Percentiles rank a stretch among this genome's conserved stretches.
phyloP scores from a whole-genome alignment of 129 eudicot species.

The Helianthus annuus region DNA sequence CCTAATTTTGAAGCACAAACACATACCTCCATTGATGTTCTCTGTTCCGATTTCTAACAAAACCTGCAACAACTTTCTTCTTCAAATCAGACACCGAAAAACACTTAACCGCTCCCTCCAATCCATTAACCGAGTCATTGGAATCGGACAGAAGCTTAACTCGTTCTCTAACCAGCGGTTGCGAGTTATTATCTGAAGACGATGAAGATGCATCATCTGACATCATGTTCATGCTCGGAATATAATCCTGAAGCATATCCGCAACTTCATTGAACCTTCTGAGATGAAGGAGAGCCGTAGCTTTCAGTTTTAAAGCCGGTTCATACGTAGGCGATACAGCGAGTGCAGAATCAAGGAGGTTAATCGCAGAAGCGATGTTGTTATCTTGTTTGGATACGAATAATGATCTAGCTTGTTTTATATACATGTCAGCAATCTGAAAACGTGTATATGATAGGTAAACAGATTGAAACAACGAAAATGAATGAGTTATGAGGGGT shows the following conservation, averaged over 20 bases:
- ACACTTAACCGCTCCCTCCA: constrained; percentile 55
- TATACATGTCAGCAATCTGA: constrained; percentile 72
- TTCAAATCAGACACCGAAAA: constrained; percentile 84
- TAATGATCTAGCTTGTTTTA: constrained; percentile 62
- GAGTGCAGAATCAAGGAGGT: constrained; percentile 68
- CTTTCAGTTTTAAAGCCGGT: constrained; percentile 60
- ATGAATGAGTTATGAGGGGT: too few species aligned
- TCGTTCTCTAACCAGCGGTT: constrained; percentile 50
- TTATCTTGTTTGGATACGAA: constrained; percentile 55
- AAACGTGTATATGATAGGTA: background rate
- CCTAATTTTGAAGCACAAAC: background rate
- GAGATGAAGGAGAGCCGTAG: constrained; percentile 57
- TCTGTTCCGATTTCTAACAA: constrained; percentile 50
- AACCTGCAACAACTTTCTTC: constrained; percentile 69
- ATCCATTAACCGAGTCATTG: constrained; percentile 31
- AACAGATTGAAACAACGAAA: too few species aligned
- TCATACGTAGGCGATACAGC: constrained; percentile 61
- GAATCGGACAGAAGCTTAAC: constrained; percentile 54
- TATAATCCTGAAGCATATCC: constrained; percentile 77
- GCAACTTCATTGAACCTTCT: constrained; percentile 81
- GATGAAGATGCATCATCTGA: constrained; percentile 42
- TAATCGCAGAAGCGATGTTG: constrained; percentile 62
- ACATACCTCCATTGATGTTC: constrained; percentile 87
- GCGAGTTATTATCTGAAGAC: constrained; percentile 49
- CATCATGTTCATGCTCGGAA: constrained; percentile 67